phyloP scores from a whole-genome alignment of 139 green algal species.

The Yamagishiella unicocca region DNA sequence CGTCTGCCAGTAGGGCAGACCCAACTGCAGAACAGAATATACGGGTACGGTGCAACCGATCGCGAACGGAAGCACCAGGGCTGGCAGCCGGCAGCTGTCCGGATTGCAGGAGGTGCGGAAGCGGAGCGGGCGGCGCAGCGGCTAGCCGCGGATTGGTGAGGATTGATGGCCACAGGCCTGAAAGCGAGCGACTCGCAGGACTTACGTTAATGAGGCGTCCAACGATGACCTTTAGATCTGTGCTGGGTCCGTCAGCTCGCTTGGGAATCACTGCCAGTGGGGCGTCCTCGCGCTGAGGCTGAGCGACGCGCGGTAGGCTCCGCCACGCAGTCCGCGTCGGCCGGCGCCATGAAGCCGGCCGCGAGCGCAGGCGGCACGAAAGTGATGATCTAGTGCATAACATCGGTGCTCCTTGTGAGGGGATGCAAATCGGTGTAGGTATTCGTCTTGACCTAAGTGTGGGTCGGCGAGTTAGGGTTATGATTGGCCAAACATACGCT shows the following conservation, averaged over 20 bases:
- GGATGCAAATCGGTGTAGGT: too few relatives aligned
- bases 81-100: too few relatives aligned
- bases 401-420: neutral
- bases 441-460: too few relatives aligned
- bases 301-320: neutral
- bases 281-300: neutral
- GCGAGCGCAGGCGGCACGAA: neutral
- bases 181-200: neutral
- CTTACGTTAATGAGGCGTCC: slow-evolving; percentile 58
- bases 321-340: neutral
- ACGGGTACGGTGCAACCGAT: neutral
- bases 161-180: neutral
- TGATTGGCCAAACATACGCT: too few relatives aligned
- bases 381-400: neutral
- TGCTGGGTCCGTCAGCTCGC: slow-evolving; percentile 75
- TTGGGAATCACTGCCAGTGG: neutral
- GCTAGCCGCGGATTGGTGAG: too few relatives aligned
- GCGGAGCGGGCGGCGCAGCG: too few relatives aligned
- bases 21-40: slow-evolving; percentile 69
- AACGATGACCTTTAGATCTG: slow-evolving; percentile 80
- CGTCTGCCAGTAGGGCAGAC: slow-evolving; percentile 86
- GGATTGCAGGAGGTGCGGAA: too few relatives aligned
- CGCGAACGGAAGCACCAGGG: neutral
- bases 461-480: too few relatives aligned
- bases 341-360: neutral